Evolutionary conservation across 805 yeast species (phyloP).

Genomic region (Hanseniaspora mollemarum): DNA sequence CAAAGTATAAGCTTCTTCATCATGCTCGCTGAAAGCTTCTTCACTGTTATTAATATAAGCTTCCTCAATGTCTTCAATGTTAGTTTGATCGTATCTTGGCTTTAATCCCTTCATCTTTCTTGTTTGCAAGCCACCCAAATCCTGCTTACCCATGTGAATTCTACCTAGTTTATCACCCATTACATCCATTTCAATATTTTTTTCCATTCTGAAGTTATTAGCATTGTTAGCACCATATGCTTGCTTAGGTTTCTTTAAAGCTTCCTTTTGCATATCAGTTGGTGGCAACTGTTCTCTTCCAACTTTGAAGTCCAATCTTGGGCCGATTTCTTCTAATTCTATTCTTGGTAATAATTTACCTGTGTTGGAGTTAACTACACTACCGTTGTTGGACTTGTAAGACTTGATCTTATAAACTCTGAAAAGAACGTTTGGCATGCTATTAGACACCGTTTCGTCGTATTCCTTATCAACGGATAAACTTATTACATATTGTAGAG

Average conservation of each 20-base stretch:
- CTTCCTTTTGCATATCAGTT: conserved; percentile 85
- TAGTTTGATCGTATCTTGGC: conserved; percentile 65
- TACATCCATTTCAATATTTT: conserved; percentile 75
- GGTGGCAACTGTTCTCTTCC: conserved; percentile 77
- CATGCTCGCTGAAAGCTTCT: conserved; percentile 22
- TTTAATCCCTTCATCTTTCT: conserved; percentile 98
- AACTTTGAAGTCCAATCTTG: conserved; percentile 81
- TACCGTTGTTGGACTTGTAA: conserved; percentile 58
- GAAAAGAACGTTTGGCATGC: conserved; percentile 72
- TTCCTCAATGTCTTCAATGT: conserved; percentile 44
- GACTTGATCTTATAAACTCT: conserved; percentile 84
- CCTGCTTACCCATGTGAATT: conserved; percentile 93
- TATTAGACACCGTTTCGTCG: conserved; percentile 42
- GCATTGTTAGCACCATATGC: conserved; percentile 16
- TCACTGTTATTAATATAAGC: conserved; percentile 36
- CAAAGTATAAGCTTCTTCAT: conserved; percentile 15
- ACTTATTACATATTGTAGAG: conserved; percentile 81
- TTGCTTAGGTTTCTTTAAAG: conserved; percentile 67
- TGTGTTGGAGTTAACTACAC: conserved; percentile 14
- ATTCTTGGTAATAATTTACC: conserved; percentile 71
- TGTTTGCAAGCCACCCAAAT: conserved; percentile 78
- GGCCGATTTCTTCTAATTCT: conserved; percentile 90
- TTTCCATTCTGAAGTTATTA: conserved; percentile 51
- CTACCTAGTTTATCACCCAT: conserved; percentile 97
- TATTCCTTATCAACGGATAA: conserved; percentile 66